Evolutionary conservation across 441 rosid species (phyloP), one percentile per base, ranked within the genome.

Genomic region (Bocquillonia castaneifolia): DNA sequence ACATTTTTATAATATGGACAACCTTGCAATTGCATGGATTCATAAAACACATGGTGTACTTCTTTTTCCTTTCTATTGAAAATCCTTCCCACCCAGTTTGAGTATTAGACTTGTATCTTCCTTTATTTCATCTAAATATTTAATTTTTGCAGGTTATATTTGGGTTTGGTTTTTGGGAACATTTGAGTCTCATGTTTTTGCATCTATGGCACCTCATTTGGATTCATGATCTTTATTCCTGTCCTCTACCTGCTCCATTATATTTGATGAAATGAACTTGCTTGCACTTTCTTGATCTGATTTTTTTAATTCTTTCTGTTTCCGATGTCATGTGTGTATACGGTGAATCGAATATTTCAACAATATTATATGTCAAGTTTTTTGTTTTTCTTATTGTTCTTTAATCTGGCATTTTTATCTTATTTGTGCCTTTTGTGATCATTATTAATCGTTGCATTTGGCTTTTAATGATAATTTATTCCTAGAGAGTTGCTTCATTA

Each of bases 1-100:
- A 18, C 74, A 50, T 72, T 64, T 68, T 64, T 67, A 69, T 54
- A 58, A 52, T 63, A 56, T 61, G 62, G 74, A 60, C 76, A 53
- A 63, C 47, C 69, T 59, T 72, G 39, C 60, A 48, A 22, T 57
- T 64, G 68, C 76, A 68, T 74, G 74, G 63, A 67, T 70, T 63
- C 75, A 67, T 76, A 59, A 71, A n/a, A 47, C 59, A 32, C 53
- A 52, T 74, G 23, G 40, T 69, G 64, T 75, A 44, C 74, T 67
- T 67, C 48, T 73, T 32, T 71, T 69, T 48, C 55, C 20, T 58
- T 65, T 20, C 59, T 59, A 37, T 64, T 26, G 55, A 57, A 54
- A 73, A 50, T 60, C 59, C 61, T 62, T 55, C 50, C 58, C 9
- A 22, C 48, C 28, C 52, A 47, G 48, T 14, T 70, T 63, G 5